A percentile compares a stretch with the other conserved stretches of the same genome.
Conservation (phyloP, 116 monocot genomes). For the Posidonia oceanica region DNA sequence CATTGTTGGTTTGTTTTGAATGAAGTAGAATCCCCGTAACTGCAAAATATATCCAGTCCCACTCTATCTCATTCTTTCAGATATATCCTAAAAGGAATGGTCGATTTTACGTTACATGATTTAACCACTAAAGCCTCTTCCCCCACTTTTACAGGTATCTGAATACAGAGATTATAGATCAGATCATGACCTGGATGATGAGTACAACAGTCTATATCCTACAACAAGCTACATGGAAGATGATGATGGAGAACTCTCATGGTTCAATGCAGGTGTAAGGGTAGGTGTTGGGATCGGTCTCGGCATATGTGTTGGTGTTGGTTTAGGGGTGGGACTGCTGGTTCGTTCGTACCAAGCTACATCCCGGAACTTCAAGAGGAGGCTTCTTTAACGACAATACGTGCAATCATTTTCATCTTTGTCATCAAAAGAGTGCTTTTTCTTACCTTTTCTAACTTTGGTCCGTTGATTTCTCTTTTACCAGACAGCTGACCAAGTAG, state of each 20-base stretch:
- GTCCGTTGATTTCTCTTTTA: no score
- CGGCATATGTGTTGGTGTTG: slow-evolving; percentile 45
- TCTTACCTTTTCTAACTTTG: no score
- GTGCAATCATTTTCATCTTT: no score
- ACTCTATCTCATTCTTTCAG: not conserved
- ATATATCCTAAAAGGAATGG: not conserved
- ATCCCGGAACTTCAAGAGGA: slow-evolving; percentile 26
- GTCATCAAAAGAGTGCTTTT: no score
- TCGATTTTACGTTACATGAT: not conserved
- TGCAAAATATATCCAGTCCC: not conserved
- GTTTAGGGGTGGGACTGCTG: slow-evolving; percentile 48
- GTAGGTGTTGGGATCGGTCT: slow-evolving; percentile 69
- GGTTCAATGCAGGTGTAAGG: slow-evolving; percentile 75
- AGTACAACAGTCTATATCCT: slow-evolving; percentile 1
- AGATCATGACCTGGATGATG: slow-evolving; percentile 2
- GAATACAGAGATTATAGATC: not conserved
- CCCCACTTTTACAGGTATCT: not conserved
- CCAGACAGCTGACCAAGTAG: no score
- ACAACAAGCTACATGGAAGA: not conserved
- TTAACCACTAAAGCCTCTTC: not conserved
- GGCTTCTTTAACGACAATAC: not conserved
- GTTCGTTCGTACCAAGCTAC: slow-evolving; percentile 39
- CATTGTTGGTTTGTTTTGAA: no score
- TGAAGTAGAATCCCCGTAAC: no score
- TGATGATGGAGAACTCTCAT: slow-evolving; percentile 43